Evolutionary conservation across 176 grass and related monocot genomes (phyloP).

Genomic region (Lolium multiflorum): DNA sequence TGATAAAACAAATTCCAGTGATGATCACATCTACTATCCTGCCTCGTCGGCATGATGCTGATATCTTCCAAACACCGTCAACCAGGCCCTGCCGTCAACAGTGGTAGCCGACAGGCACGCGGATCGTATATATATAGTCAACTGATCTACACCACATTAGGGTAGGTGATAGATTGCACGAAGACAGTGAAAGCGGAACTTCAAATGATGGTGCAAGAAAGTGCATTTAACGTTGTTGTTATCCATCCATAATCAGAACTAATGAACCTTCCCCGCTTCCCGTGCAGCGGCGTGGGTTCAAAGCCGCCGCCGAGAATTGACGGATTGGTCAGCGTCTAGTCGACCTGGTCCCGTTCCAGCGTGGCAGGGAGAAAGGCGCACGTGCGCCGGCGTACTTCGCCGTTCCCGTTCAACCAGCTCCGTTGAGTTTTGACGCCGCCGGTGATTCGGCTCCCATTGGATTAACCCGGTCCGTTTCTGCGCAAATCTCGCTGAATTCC

Average conservation of each 20-base stretch:
- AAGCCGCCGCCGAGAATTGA: neutral
- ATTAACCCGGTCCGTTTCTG: neutral
- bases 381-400: neutral
- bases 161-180: neutral
- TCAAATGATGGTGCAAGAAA: neutral
- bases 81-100: neutral
- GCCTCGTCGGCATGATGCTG: neutral
- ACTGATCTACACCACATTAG: neutral
- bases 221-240: neutral
- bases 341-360: neutral
- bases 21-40: neutral
- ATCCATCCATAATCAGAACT: neutral
- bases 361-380: neutral
- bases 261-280: neutral
- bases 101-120: slow-evolving; percentile 22
- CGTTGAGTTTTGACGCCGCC: neutral
- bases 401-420: neutral
- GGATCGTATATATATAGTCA: neutral
- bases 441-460: neutral
- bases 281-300: neutral
- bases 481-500: neutral
- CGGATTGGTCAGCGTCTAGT: neutral
- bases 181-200: neutral
- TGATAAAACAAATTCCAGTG: neutral
- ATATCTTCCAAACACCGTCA: neutral